Evolutionary conservation across 2,329 filamentous ascomycete species (phyloP).

Genomic region (Tolypocladium tundrense): DNA sequence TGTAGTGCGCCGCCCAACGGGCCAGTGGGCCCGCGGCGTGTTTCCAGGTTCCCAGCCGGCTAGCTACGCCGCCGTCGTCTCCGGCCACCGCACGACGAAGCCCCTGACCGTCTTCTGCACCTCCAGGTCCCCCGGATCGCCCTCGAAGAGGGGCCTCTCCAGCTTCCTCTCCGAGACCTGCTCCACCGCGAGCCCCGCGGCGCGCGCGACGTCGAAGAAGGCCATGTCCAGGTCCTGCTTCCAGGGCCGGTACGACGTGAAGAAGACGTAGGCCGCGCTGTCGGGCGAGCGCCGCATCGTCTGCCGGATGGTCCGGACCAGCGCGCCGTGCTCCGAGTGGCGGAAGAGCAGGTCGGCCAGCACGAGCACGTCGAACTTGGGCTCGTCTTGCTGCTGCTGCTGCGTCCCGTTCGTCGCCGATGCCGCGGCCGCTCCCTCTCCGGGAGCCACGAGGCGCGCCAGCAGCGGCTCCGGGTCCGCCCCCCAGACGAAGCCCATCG

Average conservation of each 20-base stretch:
- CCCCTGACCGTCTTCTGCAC: constrained; percentile 75
- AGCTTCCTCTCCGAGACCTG: constrained; percentile 74
- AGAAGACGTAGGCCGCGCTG: constrained; percentile 74
- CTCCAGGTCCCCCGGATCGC: constrained; percentile 75
- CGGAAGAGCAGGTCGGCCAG: constrained; percentile 87
- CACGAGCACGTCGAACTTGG: constrained; percentile 66
- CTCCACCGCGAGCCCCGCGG: constrained; percentile 62
- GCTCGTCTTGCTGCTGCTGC: constrained; percentile 2
- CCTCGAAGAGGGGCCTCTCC: constrained; percentile 81
- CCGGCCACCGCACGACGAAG: constrained; percentile 60
- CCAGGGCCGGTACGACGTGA: constrained; percentile 91
- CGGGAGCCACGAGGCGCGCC: constrained; percentile 36
- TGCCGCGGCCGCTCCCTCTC: not conserved
- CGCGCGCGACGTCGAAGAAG: constrained; percentile 71
- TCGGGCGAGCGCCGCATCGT: constrained; percentile 48
- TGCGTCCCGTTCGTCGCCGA: not conserved
- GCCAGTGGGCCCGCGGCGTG: not conserved
- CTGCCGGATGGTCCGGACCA: constrained; percentile 60
- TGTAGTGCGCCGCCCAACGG: not conserved
- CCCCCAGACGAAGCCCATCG: constrained; percentile 79
- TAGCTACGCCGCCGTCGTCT: constrained; percentile 8
- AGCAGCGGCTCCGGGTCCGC: constrained; percentile 49
- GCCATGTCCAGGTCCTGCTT: constrained; percentile 71
- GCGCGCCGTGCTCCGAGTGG: constrained; percentile 72
- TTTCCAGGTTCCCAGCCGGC: not conserved